Evolutionary conservation across 2,329 filamentous ascomycete genomes (phyloP).

Genomic region (Cladosporium sp.): DNA sequence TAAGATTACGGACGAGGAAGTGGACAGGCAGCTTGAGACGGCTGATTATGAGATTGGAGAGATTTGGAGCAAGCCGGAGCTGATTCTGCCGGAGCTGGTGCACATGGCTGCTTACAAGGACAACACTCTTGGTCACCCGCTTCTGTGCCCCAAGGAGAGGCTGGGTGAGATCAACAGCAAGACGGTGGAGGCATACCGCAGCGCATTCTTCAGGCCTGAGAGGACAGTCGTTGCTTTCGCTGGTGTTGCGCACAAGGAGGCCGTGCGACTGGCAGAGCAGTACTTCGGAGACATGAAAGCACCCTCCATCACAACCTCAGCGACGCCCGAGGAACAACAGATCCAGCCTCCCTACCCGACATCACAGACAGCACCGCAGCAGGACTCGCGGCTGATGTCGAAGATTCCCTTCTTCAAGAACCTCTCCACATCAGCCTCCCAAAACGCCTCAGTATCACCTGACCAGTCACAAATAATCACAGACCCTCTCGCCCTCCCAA

Average conservation of each 20-base stretch:
- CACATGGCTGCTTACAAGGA: constrained; percentile 95
- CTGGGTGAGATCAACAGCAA: constrained; percentile 71
- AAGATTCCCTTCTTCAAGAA: constrained; percentile 90
- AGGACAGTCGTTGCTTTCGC: constrained; percentile 94
- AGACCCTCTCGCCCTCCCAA: constrained; percentile 46
- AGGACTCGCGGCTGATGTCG: constrained; percentile 69
- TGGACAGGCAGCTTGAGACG: constrained; percentile 81
- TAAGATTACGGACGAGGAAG: constrained; percentile 80
- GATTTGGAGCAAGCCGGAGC: constrained; percentile 96
- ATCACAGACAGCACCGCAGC: constrained; percentile 44
- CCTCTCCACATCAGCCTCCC: constrained; percentile 71
- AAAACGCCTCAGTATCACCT: constrained; percentile 59
- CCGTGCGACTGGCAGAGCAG: constrained; percentile 75
- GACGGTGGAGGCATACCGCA: constrained; percentile 75
- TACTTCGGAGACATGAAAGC: constrained; percentile 89
- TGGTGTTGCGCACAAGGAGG: constrained; percentile 78
- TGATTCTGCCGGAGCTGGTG: constrained; percentile 91
- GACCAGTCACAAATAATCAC: constrained; percentile 47
- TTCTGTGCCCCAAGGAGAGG: constrained; percentile 86
- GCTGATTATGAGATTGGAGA: constrained; percentile 94
- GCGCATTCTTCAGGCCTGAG: constrained; percentile 83
- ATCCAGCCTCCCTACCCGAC: constrained; percentile 35
- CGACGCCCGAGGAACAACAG: constrained; percentile 30
- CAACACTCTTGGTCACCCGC: constrained; percentile 91
- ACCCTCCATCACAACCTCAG: constrained; percentile 20